Percentiles rank a stretch among this genome's conserved stretches.
phyloP scores from a whole-genome alignment of 2,329 filamentous ascomycete species.

The Alternaria hordeiaustralica region DNA sequence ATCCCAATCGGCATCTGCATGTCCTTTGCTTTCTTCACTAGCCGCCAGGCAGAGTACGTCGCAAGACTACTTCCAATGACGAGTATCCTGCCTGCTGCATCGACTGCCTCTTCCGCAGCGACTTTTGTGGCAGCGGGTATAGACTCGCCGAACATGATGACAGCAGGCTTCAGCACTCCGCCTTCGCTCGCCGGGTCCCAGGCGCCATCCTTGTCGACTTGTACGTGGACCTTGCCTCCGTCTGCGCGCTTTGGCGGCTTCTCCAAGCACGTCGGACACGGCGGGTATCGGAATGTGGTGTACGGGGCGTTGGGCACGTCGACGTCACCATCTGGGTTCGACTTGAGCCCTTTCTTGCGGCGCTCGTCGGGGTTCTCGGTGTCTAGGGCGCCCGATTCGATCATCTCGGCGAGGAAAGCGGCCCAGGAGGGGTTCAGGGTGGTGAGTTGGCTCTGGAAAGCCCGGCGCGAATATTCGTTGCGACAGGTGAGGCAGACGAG shows the following conservation, averaged over 20 bases:
- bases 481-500: conserved; percentile 82
- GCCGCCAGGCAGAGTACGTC: conserved; percentile 92
- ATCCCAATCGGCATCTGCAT: conserved; percentile 85
- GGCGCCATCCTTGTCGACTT: conserved; percentile 80
- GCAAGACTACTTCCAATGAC: conserved; percentile 89
- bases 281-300: conserved; percentile 86
- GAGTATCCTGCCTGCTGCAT: conserved; percentile 73
- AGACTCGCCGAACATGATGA: conserved; percentile 96
- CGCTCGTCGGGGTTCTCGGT: conserved; percentile 78
- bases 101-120: conserved; percentile 79
- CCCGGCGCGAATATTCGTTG: conserved; percentile 71
- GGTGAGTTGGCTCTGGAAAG: conserved; percentile 78
- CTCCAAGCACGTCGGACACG: conserved; percentile 80
- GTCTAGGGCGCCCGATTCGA: conserved; percentile 75
- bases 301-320: conserved; percentile 88
- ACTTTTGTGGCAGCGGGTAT: conserved; percentile 73
- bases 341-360: conserved; percentile 71
- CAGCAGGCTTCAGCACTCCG: conserved; percentile 88
- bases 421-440: conserved; percentile 87
- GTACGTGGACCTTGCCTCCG: conserved; percentile 60
- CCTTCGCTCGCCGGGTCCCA: conserved; percentile 63
- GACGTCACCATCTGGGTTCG: conserved; percentile 94
- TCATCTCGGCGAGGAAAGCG: conserved; percentile 73
- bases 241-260: conserved; percentile 66
- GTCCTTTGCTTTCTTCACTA: conserved; percentile 83